Evolutionary conservation across 495 filamentous ascomycete genomes (phyloP).

Genomic region (Polyplosphaeria fusca): DNA sequence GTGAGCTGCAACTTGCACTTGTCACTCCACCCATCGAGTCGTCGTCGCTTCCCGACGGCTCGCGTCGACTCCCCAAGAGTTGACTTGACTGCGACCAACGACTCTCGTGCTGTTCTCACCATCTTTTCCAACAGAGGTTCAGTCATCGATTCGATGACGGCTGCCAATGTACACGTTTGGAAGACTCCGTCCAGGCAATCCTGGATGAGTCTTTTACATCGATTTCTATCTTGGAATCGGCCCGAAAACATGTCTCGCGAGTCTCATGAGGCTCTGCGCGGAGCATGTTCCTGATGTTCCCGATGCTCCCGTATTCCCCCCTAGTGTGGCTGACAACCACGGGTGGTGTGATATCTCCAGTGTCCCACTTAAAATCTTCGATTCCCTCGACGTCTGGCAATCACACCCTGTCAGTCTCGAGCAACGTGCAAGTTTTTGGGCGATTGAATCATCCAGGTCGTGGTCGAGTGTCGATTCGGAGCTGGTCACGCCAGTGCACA

Average conservation of each 20-base stretch:
- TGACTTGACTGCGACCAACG: background rate
- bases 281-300: background rate
- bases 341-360: background rate
- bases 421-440: background rate
- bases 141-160: background rate
- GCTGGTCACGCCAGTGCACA: background rate
- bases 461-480: background rate
- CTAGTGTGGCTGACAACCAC: background rate
- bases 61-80: background rate
- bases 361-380: background rate
- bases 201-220: background rate
- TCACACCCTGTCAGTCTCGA: background rate
- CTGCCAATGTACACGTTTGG: background rate
- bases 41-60: background rate
- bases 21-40: background rate
- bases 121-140: background rate
- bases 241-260: background rate
- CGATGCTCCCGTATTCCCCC: too few relatives aligned
- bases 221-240: background rate
- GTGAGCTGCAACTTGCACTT: background rate
- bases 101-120: background rate
- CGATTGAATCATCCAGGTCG: background rate
- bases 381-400: background rate
- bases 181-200: background rate
- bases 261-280: slow-evolving; percentile 1